Evolutionary conservation across 2,329 filamentous ascomycete genomes (phyloP).

Genomic region (Grosmannia huntii): DNA sequence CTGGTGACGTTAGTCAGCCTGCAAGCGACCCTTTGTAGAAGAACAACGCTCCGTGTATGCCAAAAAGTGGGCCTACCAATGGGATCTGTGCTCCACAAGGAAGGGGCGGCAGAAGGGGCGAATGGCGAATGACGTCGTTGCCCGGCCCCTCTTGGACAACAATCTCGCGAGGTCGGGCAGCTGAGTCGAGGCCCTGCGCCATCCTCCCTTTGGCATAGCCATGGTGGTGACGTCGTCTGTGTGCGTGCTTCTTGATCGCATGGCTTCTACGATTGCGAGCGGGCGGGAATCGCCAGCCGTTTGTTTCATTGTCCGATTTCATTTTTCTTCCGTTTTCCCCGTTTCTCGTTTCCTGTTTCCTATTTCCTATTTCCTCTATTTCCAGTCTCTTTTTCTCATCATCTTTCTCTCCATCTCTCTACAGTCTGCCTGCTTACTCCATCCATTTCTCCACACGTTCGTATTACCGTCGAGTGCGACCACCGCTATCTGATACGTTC

Average conservation of each 20-base stretch:
- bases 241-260: background rate
- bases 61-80: background rate
- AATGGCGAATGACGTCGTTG: background rate
- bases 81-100: background rate
- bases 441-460: background rate
- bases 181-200: background rate
- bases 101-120: constrained; percentile 4
- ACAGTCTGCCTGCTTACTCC: too few relatives aligned
- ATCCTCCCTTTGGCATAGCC: background rate
- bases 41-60: background rate
- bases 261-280: background rate
- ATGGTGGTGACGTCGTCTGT: background rate
- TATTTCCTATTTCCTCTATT: too few relatives aligned
- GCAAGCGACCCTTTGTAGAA: background rate
- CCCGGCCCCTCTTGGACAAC: background rate
- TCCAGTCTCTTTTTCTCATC: too few relatives aligned
- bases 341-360: background rate
- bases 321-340: background rate
- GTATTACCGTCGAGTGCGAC: background rate
- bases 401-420: too few relatives aligned
- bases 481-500: background rate
- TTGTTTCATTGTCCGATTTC: background rate
- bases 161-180: background rate
- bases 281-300: background rate
- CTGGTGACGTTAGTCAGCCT: background rate